phyloP scores from a whole-genome alignment of 495 filamentous ascomycete species.

The Penicillium desertorum region DNA sequence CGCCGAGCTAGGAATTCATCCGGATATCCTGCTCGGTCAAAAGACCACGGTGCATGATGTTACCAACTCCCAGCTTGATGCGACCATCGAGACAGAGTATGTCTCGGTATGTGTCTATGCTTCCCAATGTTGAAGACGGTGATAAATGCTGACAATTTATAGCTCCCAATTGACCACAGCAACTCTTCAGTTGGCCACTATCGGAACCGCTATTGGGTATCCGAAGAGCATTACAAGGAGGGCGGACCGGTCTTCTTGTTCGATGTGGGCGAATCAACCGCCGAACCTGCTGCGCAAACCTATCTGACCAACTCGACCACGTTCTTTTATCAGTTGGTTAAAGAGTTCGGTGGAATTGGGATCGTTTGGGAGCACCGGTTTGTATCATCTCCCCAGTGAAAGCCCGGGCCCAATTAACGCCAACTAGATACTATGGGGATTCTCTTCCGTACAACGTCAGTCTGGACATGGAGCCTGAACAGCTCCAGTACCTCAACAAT shows the following conservation, averaged over 20 bases:
- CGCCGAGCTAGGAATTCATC: slow-evolving; percentile 27
- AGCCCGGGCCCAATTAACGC: slow-evolving; percentile 2
- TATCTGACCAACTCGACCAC: slow-evolving; percentile 40
- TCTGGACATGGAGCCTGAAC: slow-evolving; percentile 44
- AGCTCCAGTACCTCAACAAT: slow-evolving; percentile 50
- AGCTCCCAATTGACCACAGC: slow-evolving; percentile 51
- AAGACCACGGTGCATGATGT: slow-evolving; percentile 12
- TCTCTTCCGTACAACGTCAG: slow-evolving; percentile 50
- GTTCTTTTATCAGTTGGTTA: slow-evolving; percentile 45
- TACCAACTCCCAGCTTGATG: not conserved
- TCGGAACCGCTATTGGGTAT: slow-evolving; percentile 57
- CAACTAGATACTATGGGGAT: slow-evolving; percentile 50
- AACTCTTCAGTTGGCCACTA: slow-evolving; percentile 47
- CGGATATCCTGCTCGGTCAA: slow-evolving; percentile 19
- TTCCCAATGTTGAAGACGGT: not conserved
- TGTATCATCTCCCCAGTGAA: slow-evolving; percentile 7
- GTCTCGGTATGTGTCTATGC: slow-evolving; percentile 22
- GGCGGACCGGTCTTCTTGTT: slow-evolving; percentile 57
- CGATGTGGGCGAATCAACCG: slow-evolving; percentile 50
- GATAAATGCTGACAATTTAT: slow-evolving; percentile 10
- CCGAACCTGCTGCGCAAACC: slow-evolving; percentile 23
- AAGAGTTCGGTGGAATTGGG: slow-evolving; percentile 51
- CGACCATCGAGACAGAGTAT: slow-evolving; percentile 21
- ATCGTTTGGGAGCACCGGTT: slow-evolving; percentile 61
- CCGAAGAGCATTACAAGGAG: slow-evolving; percentile 44